Conservation (phyloP, 305 asterid genomes). For the Ruellia speciosa region DNA sequence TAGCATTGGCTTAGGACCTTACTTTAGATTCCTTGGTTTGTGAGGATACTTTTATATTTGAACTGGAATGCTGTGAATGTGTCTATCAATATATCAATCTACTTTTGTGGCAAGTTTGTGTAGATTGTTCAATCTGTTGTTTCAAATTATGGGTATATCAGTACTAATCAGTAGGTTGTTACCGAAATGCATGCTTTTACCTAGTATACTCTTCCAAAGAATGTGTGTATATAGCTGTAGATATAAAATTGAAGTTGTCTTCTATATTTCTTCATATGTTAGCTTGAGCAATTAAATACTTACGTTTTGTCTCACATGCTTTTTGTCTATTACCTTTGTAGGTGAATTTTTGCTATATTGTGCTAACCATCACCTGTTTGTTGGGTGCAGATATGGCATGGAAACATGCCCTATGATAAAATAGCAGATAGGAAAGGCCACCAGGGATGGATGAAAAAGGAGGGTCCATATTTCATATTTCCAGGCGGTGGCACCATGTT, state of each 20-base stretch:
- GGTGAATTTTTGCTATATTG: neutral
- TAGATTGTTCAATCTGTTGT: neutral
- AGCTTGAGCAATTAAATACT: slow-evolving; percentile 15
- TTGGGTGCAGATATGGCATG: slow-evolving; percentile 79
- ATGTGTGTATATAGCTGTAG: neutral
- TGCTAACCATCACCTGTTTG: neutral
- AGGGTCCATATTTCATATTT: slow-evolving; percentile 81
- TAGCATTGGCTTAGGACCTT: slow-evolving; percentile 1
- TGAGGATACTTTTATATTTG: neutral
- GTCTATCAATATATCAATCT: neutral
- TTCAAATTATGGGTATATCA: too few relatives aligned
- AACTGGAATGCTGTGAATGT: neutral
- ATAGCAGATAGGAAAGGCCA: slow-evolving; percentile 95
- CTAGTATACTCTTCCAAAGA: neutral
- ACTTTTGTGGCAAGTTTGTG: neutral
- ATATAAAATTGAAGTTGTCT: slow-evolving; percentile 6
- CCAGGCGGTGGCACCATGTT: slow-evolving; percentile 99
- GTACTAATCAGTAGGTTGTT: too few relatives aligned
- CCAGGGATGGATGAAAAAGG: slow-evolving; percentile 96
- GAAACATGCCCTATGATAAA: slow-evolving; percentile 87
- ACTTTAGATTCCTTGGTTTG: slow-evolving; percentile 1
- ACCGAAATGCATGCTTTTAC: too few relatives aligned
- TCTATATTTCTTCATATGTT: neutral
- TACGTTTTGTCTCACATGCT: slow-evolving; percentile 17
- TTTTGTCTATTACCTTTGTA: neutral